Evolutionary conservation across 768 basidiomycete genomes (phyloP), one percentile per base, ranked within the genome.

Genomic region (Mycena indigotica): DNA sequence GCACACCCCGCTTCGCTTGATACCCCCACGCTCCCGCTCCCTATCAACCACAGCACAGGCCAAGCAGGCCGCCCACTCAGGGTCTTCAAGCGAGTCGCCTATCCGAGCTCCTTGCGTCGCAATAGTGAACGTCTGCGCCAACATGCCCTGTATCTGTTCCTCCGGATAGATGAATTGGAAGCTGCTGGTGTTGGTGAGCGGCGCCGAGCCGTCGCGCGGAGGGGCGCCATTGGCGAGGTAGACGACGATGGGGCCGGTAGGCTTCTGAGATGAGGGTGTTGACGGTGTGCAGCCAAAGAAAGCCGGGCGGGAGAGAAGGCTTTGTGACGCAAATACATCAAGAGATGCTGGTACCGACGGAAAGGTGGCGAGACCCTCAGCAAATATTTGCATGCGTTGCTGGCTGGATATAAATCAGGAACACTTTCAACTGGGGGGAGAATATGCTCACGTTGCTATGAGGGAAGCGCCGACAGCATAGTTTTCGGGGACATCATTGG

Each of bases 221-320:
- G 77, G 69, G 4, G 77, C 80, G 26, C 82, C 81, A 62, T 81
- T 82, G 0, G 84, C 84, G n/a, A 85, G 68, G 68, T 87, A 87
- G 54, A 86, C 75, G 16, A 86, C 40, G 85, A 66, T 2, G 84
- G 84, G 4, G 74, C 75, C n/a, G 55, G 23, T 3, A 39, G 28
- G 21, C 35, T 2, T 28, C 32, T 45, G 10, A 23, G 10, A 6
- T 30, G 64, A 68, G 0, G 52, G 57, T 30, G 54, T 59, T 38
- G n/a, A n/a, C 28, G 58, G 59, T 5, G 73, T 61, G 62, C 80
- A 80, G 4, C 79, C 81, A 63, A 81, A 81, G 69, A 83, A 79
- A 12, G 77, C 77, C 10, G 78, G 79, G 8, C 71, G 69, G 0
- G 57, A 52, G 28, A 65, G 73, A 23, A 80, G 70, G 50, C 72